phyloP scores from a whole-genome alignment of 192 early-diverging fungal species.

The Geranomyces variabilis region DNA sequence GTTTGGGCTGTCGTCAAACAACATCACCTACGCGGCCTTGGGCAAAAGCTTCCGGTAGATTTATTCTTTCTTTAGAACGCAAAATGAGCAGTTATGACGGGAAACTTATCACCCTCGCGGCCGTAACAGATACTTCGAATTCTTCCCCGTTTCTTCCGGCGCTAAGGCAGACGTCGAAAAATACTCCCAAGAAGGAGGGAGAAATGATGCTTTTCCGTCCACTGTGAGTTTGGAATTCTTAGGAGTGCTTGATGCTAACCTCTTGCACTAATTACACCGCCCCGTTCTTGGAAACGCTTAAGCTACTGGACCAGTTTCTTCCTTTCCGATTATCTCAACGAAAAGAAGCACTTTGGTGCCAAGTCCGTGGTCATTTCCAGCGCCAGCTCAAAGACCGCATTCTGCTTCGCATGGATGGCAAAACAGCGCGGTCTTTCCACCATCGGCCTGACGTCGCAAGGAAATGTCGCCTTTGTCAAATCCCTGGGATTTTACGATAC shows the following conservation, averaged over 20 bases:
- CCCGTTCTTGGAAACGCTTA: too few relatives aligned
- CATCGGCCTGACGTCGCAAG: slow-evolving; percentile 42
- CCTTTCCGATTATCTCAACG: slow-evolving; percentile 38
- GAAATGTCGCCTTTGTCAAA: slow-evolving; percentile 38
- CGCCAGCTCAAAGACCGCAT: slow-evolving; percentile 47
- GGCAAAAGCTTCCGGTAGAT: slow-evolving; percentile 35
- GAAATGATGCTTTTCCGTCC: slow-evolving; percentile 48
- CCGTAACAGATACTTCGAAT: slow-evolving; percentile 36
- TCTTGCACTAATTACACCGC: too few relatives aligned
- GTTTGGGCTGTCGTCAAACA: slow-evolving; percentile 48
- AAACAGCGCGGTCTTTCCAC: slow-evolving; percentile 12
- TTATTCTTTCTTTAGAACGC: too few relatives aligned
- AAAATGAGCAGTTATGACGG: background rate
- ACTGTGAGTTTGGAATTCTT: slow-evolving; percentile 20
- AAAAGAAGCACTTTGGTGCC: slow-evolving; percentile 36
- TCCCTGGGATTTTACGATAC: slow-evolving; percentile 41
- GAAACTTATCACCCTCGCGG: too few relatives aligned
- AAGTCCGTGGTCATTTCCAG: slow-evolving; percentile 37
- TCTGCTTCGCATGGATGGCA: slow-evolving; percentile 43
- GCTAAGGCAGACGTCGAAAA: background rate
- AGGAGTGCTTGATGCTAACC: too few relatives aligned
- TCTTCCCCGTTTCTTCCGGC: slow-evolving; percentile 36
- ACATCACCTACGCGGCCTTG: slow-evolving; percentile 45
- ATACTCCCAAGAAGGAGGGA: slow-evolving; percentile 29
- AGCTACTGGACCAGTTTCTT: slow-evolving; percentile 46